Percentiles rank a stretch among this genome's conserved stretches.
phyloP scores from a whole-genome alignment of 805 yeast genomes.

The Candida corydali region DNA sequence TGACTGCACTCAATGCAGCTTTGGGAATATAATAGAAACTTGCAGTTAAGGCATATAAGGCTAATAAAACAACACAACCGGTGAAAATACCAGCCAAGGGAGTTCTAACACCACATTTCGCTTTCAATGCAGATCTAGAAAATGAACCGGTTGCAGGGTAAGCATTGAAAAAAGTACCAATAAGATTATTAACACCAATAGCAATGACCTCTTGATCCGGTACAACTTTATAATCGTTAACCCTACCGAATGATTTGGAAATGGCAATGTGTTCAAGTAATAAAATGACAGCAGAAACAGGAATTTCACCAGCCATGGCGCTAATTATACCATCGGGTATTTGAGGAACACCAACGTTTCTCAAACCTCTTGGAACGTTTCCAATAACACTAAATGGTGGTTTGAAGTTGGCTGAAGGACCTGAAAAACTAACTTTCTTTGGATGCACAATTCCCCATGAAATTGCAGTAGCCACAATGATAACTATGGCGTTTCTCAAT shows the following conservation, averaged over 20 bases:
- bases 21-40: constrained; percentile 89
- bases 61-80: constrained; percentile 82
- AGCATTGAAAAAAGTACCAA: constrained; percentile 90
- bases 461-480: constrained; percentile 77
- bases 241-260: constrained; percentile 87
- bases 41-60: constrained; percentile 76
- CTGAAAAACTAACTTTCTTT: constrained; percentile 24
- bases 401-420: constrained; percentile 29
- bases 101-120: constrained; percentile 93
- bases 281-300: constrained; percentile 79
- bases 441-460: constrained; percentile 72
- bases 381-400: constrained; percentile 63
- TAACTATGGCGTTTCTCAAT: constrained; percentile 75
- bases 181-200: constrained; percentile 84
- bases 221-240: constrained; percentile 83
- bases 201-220: constrained; percentile 95
- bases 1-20: constrained; percentile 81
- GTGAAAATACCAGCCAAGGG: constrained; percentile 91
- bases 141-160: constrained; percentile 97
- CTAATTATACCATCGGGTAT: constrained; percentile 56
- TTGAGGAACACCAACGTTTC: constrained; percentile 68
- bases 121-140: constrained; percentile 89
- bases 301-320: constrained; percentile 71
- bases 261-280: constrained; percentile 91
- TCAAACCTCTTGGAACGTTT: constrained; percentile 76